phyloP scores from a whole-genome alignment of 208 protist genomes.

The Acanthamoeba royreba region DNA sequence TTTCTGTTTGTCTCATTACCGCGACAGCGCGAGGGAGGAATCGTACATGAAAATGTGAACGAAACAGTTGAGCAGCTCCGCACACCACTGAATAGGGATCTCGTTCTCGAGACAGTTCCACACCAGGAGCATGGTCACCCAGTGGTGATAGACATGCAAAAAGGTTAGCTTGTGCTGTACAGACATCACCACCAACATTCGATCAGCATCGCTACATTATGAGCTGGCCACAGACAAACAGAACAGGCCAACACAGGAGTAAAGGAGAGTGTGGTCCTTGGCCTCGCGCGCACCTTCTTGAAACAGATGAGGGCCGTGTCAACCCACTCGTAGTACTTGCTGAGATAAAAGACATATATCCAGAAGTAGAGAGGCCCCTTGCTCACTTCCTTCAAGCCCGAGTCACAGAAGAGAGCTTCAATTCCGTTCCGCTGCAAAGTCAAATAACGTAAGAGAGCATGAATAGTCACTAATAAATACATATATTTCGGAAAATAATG shows the following conservation, averaged over 20 bases:
- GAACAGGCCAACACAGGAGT: no score
- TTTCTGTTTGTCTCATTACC: no score
- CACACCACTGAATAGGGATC: conserved; percentile 16
- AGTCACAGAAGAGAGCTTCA: conserved; percentile 22
- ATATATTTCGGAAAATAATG: background rate
- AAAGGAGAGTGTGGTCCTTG: no score
- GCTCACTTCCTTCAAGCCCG: background rate
- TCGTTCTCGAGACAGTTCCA: conserved; percentile 32
- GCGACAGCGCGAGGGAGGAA: background rate
- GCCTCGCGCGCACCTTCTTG: conserved; percentile 52
- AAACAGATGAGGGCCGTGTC: conserved; percentile 63
- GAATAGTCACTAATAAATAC: background rate
- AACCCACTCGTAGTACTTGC: conserved; percentile 62
- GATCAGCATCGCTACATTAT: no score
- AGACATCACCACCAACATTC: background rate
- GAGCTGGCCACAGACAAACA: no score
- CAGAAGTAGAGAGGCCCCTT: conserved; percentile 42
- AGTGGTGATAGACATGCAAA: conserved; percentile 67
- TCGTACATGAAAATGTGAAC: conserved; percentile 55
- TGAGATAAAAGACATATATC: conserved; percentile 48
- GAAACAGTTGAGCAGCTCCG: conserved; percentile 34
- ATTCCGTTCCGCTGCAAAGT: background rate
- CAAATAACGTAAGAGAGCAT: background rate
- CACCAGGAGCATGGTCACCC: conserved; percentile 30
- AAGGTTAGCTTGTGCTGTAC: conserved; percentile 46